These are phyloP conservation scores for Leersia perrieri DNA, from an alignment of 176 grass and related monocot species.

Conservation along the genomic window DNA sequence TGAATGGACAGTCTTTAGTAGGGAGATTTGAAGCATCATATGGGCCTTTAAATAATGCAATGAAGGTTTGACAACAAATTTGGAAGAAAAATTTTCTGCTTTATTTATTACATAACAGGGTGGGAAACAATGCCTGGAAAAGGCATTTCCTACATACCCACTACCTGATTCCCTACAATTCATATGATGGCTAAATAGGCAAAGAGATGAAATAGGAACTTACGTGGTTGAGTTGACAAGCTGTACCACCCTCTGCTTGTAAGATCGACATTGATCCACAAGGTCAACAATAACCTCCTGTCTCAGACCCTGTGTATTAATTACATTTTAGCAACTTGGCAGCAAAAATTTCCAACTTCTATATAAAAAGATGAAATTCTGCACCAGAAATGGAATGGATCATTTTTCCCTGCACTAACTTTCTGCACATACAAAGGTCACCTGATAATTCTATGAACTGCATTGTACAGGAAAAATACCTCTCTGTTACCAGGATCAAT, in stretches of 20 bases:
- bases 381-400: background rate
- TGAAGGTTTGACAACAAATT: background rate
- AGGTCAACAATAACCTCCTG: constrained; percentile 89
- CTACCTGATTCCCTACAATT: background rate
- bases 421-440: background rate
- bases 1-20: background rate
- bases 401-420: background rate
- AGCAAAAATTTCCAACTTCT: constrained; percentile 15
- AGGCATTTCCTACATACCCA: background rate
- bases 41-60: background rate
- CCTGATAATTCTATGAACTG: constrained; percentile 23
- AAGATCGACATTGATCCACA: constrained; percentile 73
- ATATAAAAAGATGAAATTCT: background rate
- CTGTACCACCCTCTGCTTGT: constrained; percentile 74
- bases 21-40: background rate
- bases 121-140: background rate
- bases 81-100: background rate
- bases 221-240: constrained; percentile 88
- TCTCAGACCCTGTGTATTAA: constrained; percentile 63
- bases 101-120: constrained; percentile 9
- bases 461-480: constrained; percentile 42
- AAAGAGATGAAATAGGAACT: constrained; percentile 23
- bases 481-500: constrained; percentile 89
- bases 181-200: background rate
- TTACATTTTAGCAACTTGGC: constrained; percentile 5